Evolutionary conservation across 2,329 filamentous ascomycete species (phyloP), one percentile per base, ranked within the genome.

Genomic region (Pyrenochaeta sp.): DNA sequence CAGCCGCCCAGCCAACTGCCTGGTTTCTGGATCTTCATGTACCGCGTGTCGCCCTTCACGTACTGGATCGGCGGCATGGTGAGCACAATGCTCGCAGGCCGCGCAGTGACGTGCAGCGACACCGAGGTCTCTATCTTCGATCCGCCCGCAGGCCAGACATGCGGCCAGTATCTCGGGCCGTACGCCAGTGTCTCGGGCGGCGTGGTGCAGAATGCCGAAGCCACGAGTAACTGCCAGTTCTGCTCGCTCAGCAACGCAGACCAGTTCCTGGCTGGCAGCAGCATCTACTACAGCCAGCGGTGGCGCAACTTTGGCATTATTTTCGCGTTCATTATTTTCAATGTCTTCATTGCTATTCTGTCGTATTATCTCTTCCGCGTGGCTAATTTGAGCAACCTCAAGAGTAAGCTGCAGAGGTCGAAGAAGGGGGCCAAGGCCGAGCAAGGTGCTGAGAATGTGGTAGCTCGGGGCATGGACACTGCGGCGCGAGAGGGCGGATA

Each of bases 11-110:
- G 61, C 3, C 75, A 77, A 0, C 75, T 90, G 1, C 87, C 87
- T 0, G 78, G 82, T 0, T 90, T 90, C 74, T 91, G 87, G 87
- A 83, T 83, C 48, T 90, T 89, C 73, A 90, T 90, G 87, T 88
- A 89, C 68, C 79, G 82, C 18, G 75, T 83, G 8, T 84, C 80
- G 0, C 85, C 85, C 0, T 85, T 88, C 46, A 88, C 84, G 0
- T 89, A 89, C 68, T 83, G 78, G 77, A 60, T 77, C 14, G 60
- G 50, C 13, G 72, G 71, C 7, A 68, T 76, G 24, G 65, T 73
- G 2, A 55, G 65, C 4, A 69, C 72, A 0, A 68, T 71, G 61
- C 62, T 85, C 0, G 68, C 72, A 2, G 68, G 60, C 0, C 75
- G 74, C 1, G 52, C 67, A 7, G 81, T 86, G 27, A 70, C 65